Percentiles rank a stretch among this genome's conserved stretches.
Evolutionary conservation across 768 basidiomycete genomes (phyloP).

Genomic region (Rhodotorula babjevae): DNA sequence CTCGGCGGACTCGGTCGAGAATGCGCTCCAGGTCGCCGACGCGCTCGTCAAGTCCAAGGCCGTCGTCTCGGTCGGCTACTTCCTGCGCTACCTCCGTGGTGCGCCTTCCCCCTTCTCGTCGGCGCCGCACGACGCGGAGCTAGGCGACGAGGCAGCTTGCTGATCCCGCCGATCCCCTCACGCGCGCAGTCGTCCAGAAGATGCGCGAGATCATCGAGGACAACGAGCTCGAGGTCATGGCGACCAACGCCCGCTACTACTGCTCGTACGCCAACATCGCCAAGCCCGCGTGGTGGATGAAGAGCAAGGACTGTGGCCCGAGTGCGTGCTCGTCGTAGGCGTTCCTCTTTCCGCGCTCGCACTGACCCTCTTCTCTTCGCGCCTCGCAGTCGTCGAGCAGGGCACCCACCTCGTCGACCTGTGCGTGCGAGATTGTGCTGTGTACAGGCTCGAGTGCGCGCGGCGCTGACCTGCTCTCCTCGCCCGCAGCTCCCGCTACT

Average conservation of each 20-base stretch:
- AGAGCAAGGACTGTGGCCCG: constrained; percentile 64
- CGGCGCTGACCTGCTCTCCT: too few species aligned
- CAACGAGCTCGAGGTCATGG: constrained; percentile 90
- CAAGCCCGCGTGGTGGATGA: constrained; percentile 91
- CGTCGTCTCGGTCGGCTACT: constrained; percentile 41
- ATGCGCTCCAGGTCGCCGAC: constrained; percentile 28
- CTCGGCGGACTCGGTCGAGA: constrained; percentile 37
- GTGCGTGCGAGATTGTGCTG: too few species aligned
- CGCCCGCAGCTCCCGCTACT: neutral
- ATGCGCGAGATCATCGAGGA: constrained; percentile 95
- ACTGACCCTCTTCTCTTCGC: neutral
- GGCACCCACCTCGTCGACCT: constrained; percentile 67
- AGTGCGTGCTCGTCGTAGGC: neutral
- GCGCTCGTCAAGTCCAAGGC: constrained; percentile 35
- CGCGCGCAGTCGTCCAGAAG: constrained; percentile 77
- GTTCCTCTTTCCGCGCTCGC: neutral
- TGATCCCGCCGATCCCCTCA: neutral
- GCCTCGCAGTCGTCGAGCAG: constrained; percentile 62
- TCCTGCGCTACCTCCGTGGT: constrained; percentile 40
- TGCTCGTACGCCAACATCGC: constrained; percentile 60
- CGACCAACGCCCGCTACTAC: constrained; percentile 90
- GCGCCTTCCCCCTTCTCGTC: neutral
- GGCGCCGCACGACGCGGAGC: too few species aligned
- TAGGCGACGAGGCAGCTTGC: too few species aligned
- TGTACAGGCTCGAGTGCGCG: too few species aligned